phyloP scores from a whole-genome alignment of 2,329 filamentous ascomycete species.

The Microdochium bolleyi region DNA sequence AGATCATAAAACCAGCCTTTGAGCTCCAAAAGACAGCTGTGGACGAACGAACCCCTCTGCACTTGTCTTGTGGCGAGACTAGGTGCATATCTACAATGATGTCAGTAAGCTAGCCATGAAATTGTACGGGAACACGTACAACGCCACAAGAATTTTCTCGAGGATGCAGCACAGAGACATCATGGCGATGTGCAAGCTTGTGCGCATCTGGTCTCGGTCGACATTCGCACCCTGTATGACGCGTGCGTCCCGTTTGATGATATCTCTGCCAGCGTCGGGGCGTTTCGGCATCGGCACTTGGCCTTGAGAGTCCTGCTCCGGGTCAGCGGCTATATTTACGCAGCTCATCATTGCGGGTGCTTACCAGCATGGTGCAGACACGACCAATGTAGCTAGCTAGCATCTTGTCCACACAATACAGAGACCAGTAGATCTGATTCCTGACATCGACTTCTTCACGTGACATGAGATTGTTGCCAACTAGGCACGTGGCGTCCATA shows the following conservation, averaged over 20 bases:
- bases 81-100: slow-evolving; percentile 17
- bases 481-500: slow-evolving; percentile 19
- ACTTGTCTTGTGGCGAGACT: slow-evolving; percentile 12
- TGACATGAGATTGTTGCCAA: slow-evolving; percentile 13
- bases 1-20: slow-evolving; percentile 26
- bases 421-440: slow-evolving; percentile 25
- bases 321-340: background rate
- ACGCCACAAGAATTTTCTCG: slow-evolving; percentile 19
- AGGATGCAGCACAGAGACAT: slow-evolving; percentile 18
- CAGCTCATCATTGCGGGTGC: background rate
- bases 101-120: background rate
- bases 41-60: slow-evolving; percentile 17
- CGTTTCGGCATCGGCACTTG: slow-evolving; percentile 17
- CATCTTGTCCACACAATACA: slow-evolving; percentile 26
- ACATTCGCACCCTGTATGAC: slow-evolving; percentile 1
- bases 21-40: slow-evolving; percentile 20
- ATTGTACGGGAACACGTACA: slow-evolving; percentile 12
- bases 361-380: slow-evolving; percentile 25
- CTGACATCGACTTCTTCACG: slow-evolving; percentile 19
- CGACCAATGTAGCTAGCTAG: slow-evolving; percentile 24
- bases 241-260: slow-evolving; percentile 3
- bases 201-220: background rate
- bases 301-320: slow-evolving; percentile 18
- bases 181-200: slow-evolving; percentile 14
- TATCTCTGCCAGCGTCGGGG: slow-evolving; percentile 1